Evolutionary conservation across 805 yeast species (phyloP), one percentile per base, ranked within the genome.

Genomic region (Candida sphagnicola): DNA sequence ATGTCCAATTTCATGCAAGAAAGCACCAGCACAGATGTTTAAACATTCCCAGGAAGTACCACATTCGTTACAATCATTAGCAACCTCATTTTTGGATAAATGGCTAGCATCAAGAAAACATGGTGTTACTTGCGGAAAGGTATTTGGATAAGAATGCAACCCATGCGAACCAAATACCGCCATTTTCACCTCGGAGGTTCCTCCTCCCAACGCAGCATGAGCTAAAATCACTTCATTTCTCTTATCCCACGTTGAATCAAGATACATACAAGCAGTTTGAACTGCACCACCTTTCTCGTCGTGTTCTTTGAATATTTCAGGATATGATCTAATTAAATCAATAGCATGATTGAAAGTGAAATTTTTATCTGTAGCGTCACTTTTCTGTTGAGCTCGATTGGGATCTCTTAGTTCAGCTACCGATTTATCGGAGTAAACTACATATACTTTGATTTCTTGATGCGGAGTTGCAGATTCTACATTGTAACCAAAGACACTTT

Each of bases 131-230:
- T 80, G 81, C 41, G 88, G 93, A 44, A 88, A 68, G 40, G 74
- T 75, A n/a, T 74, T 60, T n/a, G 99, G 98, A 95, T 95, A 93
- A 1, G 95, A 77, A 57, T 85, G 90, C 10, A 88, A 48, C 0
- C 95, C 93, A 54, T 93, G 98, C 5, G 95, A 82, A 4, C 99
- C 99, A 61, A 90, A 91, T 8, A 93, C 88, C 1, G 95, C 98
- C 39, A 93, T 62, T 46, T 80, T 80, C 31, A 87, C 66, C 31
- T 77, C 67, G 30, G 73, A 81, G 18, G 74, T 72, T 10, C 93
- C 93, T 19, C 98, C 98, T 33, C 98, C 98, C 13, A 91, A 64
- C 0, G 98, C 98, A 2, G 97, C 97, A 62, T 93, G 98, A 2
- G 88, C 87, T 26, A 79, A 58, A 34, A 93, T 80, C 46, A 85